Evolutionary conservation across 2,329 filamentous ascomycete species (phyloP).

Genomic region (Cladosporium sp.): DNA sequence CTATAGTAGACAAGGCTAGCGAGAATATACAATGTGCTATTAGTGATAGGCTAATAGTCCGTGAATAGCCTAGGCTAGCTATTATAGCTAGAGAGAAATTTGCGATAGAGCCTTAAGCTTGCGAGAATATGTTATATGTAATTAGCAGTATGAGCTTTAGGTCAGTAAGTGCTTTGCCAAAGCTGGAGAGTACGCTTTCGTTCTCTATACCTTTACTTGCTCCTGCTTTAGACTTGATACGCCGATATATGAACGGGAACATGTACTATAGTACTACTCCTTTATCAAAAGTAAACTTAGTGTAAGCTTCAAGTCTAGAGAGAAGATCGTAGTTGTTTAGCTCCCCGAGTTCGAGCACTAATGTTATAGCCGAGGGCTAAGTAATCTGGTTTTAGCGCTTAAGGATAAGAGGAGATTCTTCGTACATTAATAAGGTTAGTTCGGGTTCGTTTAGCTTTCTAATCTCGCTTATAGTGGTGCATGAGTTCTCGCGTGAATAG

Average conservation of each 20-base stretch:
- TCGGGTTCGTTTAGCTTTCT: not conserved
- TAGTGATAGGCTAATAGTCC: slow-evolving; percentile 53
- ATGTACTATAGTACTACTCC: not conserved
- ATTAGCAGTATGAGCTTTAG: slow-evolving; percentile 40
- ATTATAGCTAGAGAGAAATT: slow-evolving; percentile 46
- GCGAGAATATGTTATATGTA: slow-evolving; percentile 36
- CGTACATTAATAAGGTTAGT: not conserved
- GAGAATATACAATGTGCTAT: slow-evolving; percentile 43
- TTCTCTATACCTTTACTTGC: slow-evolving; percentile 53
- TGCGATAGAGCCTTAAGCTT: slow-evolving; percentile 31
- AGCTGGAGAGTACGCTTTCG: slow-evolving; percentile 50
- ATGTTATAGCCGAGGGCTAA: not conserved
- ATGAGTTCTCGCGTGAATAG: too few relatives aligned
- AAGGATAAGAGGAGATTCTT: not conserved
- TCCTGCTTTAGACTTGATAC: slow-evolving; percentile 44
- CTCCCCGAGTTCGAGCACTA: not conserved
- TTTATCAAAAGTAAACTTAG: too few relatives aligned
- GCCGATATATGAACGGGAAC: not conserved
- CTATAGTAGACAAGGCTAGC: slow-evolving; percentile 31
- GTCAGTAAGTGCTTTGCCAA: slow-evolving; percentile 39
- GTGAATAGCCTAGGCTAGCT: slow-evolving; percentile 68
- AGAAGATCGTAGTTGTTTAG: not conserved
- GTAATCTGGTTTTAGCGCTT: not conserved
- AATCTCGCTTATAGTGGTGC: not conserved
- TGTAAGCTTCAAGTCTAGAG: not conserved